Base-by-base conservation (phyloP, 495 filamentous ascomycete species). In the Neurospora sp. region DNA sequence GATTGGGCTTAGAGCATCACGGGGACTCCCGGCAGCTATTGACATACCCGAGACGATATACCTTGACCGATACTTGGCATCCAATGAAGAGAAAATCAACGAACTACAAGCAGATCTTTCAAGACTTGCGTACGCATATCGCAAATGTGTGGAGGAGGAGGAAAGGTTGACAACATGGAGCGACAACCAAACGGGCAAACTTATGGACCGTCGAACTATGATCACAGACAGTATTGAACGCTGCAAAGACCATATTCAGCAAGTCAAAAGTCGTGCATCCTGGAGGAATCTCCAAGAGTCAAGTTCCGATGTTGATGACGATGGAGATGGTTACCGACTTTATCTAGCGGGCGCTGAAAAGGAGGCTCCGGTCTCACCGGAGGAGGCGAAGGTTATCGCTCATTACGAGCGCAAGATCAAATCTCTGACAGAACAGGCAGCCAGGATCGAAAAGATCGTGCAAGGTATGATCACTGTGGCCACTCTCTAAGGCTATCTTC, bases 41-140 rank as follows among this genome's bases (percentile, higher is more conserved):
- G 88, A 90, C 16, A 87, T 95, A 22, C 93, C 93, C 40, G 82
- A 87, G 18, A 84, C 88, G 0, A 89, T 94, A 75, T 96, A 94
- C 76, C 86, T 90, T 9, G 94, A 97, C 79, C 87, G 93, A 42
- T 97, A 97, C 80, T 80, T 94, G 73, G 85, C 88, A 70, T 82
- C 80, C 41, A 87, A 87, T 73, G 84, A 84, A 74, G 83, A 89
- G 2, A 76, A 86, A 72, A 82, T 89, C 22, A 39, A 79, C 18
- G 76, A 81, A 16, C 79, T 88, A 71, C 82, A 86, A 69, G 69
- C 71, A 27, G 78, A 84, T 35, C 81, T 84, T 53, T 66, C 75
- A 11, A 75, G 75, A n/a, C 74, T 80, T 14, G 78, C 74, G 20
- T 79, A 76, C 31, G 69, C 68, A 16, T 44, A 83, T n/a, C 27